Evolutionary conservation across 2,329 filamentous ascomycete genomes (phyloP).

Genomic region (Cladobotryum mycophilum): DNA sequence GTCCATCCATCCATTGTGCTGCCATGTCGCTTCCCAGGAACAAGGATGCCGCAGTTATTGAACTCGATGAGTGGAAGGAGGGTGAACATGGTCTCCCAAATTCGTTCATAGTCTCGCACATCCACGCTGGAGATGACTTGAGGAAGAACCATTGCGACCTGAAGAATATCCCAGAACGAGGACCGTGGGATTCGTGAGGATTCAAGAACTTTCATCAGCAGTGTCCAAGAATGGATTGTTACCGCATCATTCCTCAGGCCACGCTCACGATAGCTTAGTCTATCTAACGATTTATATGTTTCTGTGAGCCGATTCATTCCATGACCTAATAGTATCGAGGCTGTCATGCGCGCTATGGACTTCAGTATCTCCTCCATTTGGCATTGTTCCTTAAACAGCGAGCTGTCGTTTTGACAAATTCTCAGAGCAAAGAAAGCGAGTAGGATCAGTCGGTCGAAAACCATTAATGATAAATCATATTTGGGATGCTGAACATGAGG

Average conservation of each 20-base stretch:
- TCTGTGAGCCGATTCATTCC: constrained; percentile 39
- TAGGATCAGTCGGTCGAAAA: constrained; percentile 27
- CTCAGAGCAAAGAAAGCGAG: constrained; percentile 32
- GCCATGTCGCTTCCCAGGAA: constrained; percentile 26
- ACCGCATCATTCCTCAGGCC: constrained; percentile 45
- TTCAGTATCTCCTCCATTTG: constrained; percentile 45
- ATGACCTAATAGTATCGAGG: constrained; percentile 34
- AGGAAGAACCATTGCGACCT: constrained; percentile 33
- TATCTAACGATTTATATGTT: constrained; percentile 44
- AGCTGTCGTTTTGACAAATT: constrained; percentile 34
- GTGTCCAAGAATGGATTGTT: constrained; percentile 50
- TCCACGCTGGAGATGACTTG: constrained; percentile 27
- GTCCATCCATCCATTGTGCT: constrained; percentile 49
- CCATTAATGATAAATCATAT: constrained; percentile 14
- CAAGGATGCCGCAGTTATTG: constrained; percentile 45
- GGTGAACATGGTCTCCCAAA: constrained; percentile 55
- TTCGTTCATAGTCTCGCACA: constrained; percentile 43
- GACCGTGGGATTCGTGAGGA: constrained; percentile 42
- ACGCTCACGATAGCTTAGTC: constrained; percentile 38
- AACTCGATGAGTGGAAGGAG: constrained; percentile 57
- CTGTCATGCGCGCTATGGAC: constrained; percentile 31
- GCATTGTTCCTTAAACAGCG: constrained; percentile 30
- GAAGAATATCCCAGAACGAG: constrained; percentile 56
- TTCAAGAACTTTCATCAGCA: constrained; percentile 49
- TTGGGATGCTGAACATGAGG: constrained; percentile 9